Evolutionary conservation across 768 basidiomycete genomes (phyloP), one percentile per base, ranked within the genome.

Genomic region (Hysterangium stoloniferum): DNA sequence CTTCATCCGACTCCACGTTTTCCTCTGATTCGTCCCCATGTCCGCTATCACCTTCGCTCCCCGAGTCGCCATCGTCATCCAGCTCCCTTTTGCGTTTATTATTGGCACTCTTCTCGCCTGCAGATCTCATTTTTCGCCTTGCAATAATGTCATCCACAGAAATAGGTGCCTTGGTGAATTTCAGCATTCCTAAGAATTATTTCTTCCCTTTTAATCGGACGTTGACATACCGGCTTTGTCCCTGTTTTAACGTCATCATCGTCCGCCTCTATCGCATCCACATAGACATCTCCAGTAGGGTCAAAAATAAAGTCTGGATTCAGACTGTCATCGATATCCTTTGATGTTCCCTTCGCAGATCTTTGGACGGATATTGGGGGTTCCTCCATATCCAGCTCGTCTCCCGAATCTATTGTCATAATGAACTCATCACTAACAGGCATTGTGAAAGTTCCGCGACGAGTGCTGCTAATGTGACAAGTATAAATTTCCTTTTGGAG

Each of bases 121-220:
- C 29, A 57, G 56, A 58, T 56, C 64, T 56, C 52, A 81, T 59
- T 61, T 71, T 76, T 59, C 81, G 75, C 51, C 84, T 77, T 45
- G 82, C 82, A 64, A 97, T 94, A 54, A 97, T 94, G 60, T 95
- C 90, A 64, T 95, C 86, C 8, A 97, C 83, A 38, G 84, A 89
- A 47, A 95, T 79, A n/a, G 83, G 82, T 62, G 77, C 69, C 84
- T 89, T 55, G 17, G 17, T 15, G 5, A 4, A 17, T 45, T n/a
- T 22, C 12, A 53, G 9, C 45, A 45, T 19, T 34, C 6, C n/a
- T 25, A 7, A 4, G 20, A 13, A 29, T 12, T 27, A 34, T n/a
- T 22, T 5, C 3, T 12, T 4, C 27, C 3, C 13, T 17, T 6
- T 5, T 27, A 29, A 40, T 9, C n/a, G 28, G 13, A 22, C 17